Evolutionary conservation across 2,329 filamentous ascomycete genomes (phyloP), one percentile per base, ranked within the genome.

Genomic region (Verruconis gallopava): DNA sequence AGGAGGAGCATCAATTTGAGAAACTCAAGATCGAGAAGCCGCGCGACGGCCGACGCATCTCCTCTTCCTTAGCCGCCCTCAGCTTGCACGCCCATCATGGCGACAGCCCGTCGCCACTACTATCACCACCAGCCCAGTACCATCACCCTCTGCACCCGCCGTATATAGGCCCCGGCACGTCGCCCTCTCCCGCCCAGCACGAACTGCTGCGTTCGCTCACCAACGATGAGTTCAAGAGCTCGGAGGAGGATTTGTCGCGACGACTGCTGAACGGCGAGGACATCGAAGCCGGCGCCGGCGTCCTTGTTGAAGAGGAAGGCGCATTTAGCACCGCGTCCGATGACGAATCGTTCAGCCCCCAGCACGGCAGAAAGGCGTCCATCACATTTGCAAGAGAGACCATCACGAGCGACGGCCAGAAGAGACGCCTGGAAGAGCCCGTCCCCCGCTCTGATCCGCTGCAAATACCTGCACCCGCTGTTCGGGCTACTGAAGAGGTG

Each of bases 261-360:
- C 25, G 25, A 32, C 38, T 40, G n/a, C 18, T 22, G 21, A 22
- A 28, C 17, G 38, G 38, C n/a, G 38, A 40, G 38, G 15, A 40
- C 12, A 40, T 40, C 13, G 38, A 40, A 28, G 38, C 25, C 9
- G 38, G 32, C 17, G 38, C 25, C 14, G 32, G 32, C 17, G 33
- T 22, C 33, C 21, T 32, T 21, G 1, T 38, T n/a, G 25, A 46
- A 40, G 14, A 46, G 48, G 33, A 47, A 46, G 25, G 25, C n/a
- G 25, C n/a, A n/a, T n/a, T n/a, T n/a, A n/a, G 25, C 25, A n/a
- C n/a, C 9, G 25, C 9, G 6, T 9, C n/a, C 6, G 25, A n/a
- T 9, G n/a, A 30, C 9, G 25, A n/a, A 30, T n/a, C 9, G 25
- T 30, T 9, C n/a, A 30, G 25, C n/a, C 25, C 25, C 9, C 25